These are phyloP conservation scores for Talaromyces nanjingensis DNA, from an alignment of 495 filamentous ascomycete genomes.

Conservation along the genomic window DNA sequence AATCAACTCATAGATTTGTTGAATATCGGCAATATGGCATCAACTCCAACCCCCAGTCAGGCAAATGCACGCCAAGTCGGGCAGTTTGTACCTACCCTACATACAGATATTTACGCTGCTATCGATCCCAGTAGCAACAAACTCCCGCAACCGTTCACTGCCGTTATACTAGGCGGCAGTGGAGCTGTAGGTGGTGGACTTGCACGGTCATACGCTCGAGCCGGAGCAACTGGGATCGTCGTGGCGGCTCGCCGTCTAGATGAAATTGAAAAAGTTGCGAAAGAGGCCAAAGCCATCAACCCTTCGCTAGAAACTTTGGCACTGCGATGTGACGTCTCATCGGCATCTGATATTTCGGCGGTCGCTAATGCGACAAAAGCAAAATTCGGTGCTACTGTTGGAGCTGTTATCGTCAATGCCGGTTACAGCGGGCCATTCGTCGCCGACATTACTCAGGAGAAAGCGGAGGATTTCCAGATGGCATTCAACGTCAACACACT, in stretches of 20 bases:
- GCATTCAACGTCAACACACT: conserved; percentile 38
- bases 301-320: conserved; percentile 20
- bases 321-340: conserved; percentile 29
- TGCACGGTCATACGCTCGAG: conserved; percentile 32
- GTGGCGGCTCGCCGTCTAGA: conserved; percentile 28
- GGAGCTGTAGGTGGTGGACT: conserved; percentile 30
- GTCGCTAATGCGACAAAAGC: conserved; percentile 23
- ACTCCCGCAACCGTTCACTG: conserved; percentile 30
- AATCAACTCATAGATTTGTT: neutral
- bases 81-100: conserved; percentile 19
- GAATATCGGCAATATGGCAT: neutral
- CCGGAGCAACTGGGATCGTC: conserved; percentile 33
- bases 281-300: conserved; percentile 22
- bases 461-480: conserved; percentile 27
- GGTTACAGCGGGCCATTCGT: conserved; percentile 27
- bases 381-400: conserved; percentile 25
- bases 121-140: conserved; percentile 28
- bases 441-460: conserved; percentile 22
- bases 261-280: conserved; percentile 24
- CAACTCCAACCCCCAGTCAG: conserved; percentile 1
- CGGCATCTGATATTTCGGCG: conserved; percentile 24
- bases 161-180: conserved; percentile 33
- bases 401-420: conserved; percentile 38
- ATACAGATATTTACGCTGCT: conserved; percentile 36
- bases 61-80: neutral